phyloP scores from a whole-genome alignment of 768 basidiomycete genomes.

The Paxillus involutus region DNA sequence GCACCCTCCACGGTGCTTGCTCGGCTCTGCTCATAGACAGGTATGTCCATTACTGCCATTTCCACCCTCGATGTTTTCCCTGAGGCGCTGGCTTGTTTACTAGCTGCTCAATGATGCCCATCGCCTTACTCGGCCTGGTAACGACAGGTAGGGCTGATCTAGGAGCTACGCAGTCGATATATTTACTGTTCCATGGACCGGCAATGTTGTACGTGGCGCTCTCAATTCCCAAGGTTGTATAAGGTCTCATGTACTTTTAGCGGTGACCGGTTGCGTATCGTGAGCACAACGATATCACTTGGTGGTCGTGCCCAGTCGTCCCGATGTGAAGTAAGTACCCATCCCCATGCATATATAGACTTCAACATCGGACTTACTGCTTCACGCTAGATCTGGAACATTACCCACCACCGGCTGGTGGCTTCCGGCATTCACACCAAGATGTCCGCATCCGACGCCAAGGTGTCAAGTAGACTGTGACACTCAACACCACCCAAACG shows the following conservation, averaged over 20 bases:
- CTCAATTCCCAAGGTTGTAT: not conserved
- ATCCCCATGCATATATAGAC: too few relatives aligned
- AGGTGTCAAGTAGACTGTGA: slow-evolving; percentile 19
- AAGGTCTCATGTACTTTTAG: slow-evolving; percentile 24
- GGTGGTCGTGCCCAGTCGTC: slow-evolving; percentile 48
- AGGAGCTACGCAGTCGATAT: slow-evolving; percentile 51
- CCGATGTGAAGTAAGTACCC: slow-evolving; percentile 41
- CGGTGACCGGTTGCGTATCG: slow-evolving; percentile 49
- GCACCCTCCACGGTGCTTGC: slow-evolving; percentile 55
- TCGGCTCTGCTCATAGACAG: slow-evolving; percentile 53
- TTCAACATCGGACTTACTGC: not conserved
- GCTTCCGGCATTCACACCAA: slow-evolving; percentile 57
- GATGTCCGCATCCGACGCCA: slow-evolving; percentile 44
- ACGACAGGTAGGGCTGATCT: slow-evolving; percentile 24
- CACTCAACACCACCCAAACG: slow-evolving; percentile 33
- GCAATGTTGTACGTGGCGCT: slow-evolving; percentile 37
- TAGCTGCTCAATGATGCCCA: slow-evolving; percentile 52
- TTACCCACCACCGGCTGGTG: slow-evolving; percentile 49
- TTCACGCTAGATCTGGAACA: slow-evolving; percentile 53
- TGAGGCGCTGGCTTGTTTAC: not conserved
- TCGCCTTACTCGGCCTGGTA: slow-evolving; percentile 33
- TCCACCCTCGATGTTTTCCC: not conserved
- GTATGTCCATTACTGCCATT: slow-evolving; percentile 30
- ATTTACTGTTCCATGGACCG: slow-evolving; percentile 58
- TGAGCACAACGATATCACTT: slow-evolving; percentile 50